phyloP scores from a whole-genome alignment of 108 stramenopile species.

The Discostella stelligeroides region DNA sequence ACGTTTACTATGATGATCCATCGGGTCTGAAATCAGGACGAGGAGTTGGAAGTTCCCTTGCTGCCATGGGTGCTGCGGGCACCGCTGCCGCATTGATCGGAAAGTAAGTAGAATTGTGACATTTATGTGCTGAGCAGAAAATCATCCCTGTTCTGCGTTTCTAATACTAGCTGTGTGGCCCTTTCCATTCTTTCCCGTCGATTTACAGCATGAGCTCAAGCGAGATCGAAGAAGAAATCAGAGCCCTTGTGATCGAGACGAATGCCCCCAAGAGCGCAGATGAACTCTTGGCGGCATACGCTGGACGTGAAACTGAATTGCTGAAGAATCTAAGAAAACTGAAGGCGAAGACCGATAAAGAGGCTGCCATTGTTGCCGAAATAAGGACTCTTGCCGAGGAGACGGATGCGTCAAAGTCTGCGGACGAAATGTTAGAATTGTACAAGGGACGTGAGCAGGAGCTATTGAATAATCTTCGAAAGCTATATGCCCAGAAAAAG shows the following conservation, averaged over 20 bases:
- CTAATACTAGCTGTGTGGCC: too few species aligned
- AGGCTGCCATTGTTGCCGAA: background rate
- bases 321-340: background rate
- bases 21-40: background rate
- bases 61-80: slow-evolving; percentile 33
- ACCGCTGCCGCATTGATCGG: background rate
- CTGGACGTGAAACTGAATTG: background rate
- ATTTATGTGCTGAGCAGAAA: too few species aligned
- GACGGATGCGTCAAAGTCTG: slow-evolving; percentile 1
- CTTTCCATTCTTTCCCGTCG: background rate
- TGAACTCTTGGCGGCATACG: background rate
- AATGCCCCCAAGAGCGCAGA: background rate
- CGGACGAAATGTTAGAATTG: slow-evolving; percentile 5
- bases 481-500: background rate
- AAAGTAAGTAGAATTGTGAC: too few species aligned
- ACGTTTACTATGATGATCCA: background rate
- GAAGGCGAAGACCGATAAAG: background rate
- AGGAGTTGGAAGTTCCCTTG: slow-evolving; percentile 14
- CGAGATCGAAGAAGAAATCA: slow-evolving; percentile 1
- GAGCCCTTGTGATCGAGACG: background rate
- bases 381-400: background rate
- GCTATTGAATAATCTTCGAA: slow-evolving; percentile 5
- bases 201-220: background rate
- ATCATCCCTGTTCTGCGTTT: too few species aligned
- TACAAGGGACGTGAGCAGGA: background rate